Evolutionary conservation across 164 flowering plant genomes (phyloP).

Genomic region (Hamamelis virginiana): DNA sequence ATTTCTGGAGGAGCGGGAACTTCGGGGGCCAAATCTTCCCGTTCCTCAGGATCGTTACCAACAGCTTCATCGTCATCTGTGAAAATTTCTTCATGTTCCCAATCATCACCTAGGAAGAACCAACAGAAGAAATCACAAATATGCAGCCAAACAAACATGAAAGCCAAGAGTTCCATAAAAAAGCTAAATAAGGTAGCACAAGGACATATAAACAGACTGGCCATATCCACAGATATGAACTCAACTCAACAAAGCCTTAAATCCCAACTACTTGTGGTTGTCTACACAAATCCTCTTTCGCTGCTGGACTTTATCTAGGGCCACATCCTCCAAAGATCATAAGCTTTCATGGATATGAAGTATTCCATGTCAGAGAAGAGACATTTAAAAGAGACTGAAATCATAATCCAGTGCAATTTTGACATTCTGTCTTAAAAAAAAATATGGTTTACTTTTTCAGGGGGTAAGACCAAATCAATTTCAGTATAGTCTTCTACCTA

Average conservation of each 20-base stretch:
- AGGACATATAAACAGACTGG: background rate
- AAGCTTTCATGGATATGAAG: background rate
- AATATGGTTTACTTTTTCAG: background rate
- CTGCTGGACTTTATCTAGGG: background rate
- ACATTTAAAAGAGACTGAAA: background rate
- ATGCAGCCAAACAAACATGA: constrained; percentile 5
- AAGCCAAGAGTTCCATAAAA: background rate
- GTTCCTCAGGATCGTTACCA: constrained; percentile 82
- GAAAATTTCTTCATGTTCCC: constrained; percentile 99
- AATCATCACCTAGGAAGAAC: constrained; percentile 79
- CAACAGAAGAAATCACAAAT: background rate
- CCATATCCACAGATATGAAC: background rate
- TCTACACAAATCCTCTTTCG: background rate
- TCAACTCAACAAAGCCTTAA: background rate
- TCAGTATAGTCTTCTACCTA: background rate
- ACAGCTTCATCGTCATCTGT: constrained; percentile 99
- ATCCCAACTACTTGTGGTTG: background rate
- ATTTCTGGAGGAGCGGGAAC: constrained; percentile 99
- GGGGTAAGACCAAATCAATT: background rate
- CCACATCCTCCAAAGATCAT: background rate
- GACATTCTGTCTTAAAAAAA: background rate
- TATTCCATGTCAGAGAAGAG: background rate
- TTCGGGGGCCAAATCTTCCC: constrained; percentile 93
- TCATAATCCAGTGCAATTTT: background rate
- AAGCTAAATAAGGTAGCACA: background rate